A percentile compares a stretch with the other conserved stretches of the same genome.
These are phyloP conservation scores for Myriosclerotinia duriaeana DNA, from an alignment of 2,329 filamentous ascomycete species.

Conservation along the genomic window DNA sequence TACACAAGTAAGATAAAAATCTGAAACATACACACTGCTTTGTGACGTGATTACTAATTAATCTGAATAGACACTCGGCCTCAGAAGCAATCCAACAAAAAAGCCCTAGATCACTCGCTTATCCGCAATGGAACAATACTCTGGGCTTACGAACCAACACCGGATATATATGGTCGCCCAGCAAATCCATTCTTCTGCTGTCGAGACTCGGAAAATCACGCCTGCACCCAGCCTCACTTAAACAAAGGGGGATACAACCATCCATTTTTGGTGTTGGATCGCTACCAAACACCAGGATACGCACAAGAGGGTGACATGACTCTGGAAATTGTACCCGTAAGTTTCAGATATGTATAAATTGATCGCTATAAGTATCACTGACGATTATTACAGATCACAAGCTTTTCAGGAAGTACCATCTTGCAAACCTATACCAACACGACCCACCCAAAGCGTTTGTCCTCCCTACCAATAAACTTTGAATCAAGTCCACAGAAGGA, in stretches of 20 bases:
- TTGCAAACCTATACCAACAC: neutral
- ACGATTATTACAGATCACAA: neutral
- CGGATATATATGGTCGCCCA: neutral
- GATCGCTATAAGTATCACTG: neutral
- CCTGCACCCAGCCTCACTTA: neutral
- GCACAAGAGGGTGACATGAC: neutral
- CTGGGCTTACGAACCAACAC: neutral
- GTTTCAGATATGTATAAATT: neutral
- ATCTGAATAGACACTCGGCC: too few species aligned
- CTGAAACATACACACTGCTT: too few species aligned
- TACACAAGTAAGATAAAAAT: too few species aligned
- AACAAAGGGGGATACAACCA: neutral
- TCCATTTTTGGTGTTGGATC: neutral
- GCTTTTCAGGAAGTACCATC: neutral
- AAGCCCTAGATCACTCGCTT: too few species aligned
- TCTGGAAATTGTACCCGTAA: neutral
- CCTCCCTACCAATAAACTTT: neutral
- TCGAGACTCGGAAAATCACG: neutral
- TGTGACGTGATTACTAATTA: too few species aligned
- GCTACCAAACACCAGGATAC: neutral
- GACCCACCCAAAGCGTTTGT: neutral
- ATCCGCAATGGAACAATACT: neutral
- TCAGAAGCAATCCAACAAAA: too few species aligned
- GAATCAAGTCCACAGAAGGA: too few species aligned
- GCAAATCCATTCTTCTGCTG: neutral